A percentile compares a stretch with the other conserved stretches of the same genome.
These are phyloP conservation scores for Eudorina sp. DNA, from an alignment of 139 green algal species.

Conservation along the genomic window DNA sequence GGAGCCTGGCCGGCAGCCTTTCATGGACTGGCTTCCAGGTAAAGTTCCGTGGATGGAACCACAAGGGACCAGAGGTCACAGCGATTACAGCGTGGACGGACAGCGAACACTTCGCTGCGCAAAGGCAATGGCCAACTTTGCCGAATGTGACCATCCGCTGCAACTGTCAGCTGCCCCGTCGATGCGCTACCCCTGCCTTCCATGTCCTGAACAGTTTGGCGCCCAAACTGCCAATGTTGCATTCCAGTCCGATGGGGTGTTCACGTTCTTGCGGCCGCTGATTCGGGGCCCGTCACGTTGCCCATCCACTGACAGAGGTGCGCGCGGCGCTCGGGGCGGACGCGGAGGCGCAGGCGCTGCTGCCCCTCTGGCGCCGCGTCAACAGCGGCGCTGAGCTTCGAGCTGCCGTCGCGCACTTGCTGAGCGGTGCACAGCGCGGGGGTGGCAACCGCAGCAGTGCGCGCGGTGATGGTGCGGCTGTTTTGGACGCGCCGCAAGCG, in stretches of 20 bases:
- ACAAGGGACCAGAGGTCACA: neutral
- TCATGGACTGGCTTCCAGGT: slow-evolving; percentile 48
- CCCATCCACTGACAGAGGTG: neutral
- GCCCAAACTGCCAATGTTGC: too few relatives aligned
- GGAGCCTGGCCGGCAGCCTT: neutral
- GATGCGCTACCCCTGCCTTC: too few relatives aligned
- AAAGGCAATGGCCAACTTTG: too few relatives aligned
- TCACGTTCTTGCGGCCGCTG: too few relatives aligned
- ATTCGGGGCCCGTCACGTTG: neutral
- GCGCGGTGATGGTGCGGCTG: neutral
- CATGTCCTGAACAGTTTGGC: too few relatives aligned
- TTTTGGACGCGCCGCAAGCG: neutral
- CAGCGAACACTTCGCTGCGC: too few relatives aligned
- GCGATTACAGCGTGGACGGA: neutral
- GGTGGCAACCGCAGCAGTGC: too few relatives aligned
- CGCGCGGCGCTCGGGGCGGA: neutral
- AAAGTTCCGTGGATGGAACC: neutral
- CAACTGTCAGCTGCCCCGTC: too few relatives aligned
- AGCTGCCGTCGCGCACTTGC: neutral
- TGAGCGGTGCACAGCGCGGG: neutral
- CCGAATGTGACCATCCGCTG: too few relatives aligned
- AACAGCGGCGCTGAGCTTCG: neutral
- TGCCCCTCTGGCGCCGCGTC: slow-evolving; percentile 21
- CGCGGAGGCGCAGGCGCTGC: slow-evolving; percentile 19
- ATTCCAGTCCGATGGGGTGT: too few relatives aligned